A percentile compares a stretch with the other conserved stretches of the same genome.
These are phyloP conservation scores for Hibiscus trionum DNA, from an alignment of 345 rosid genomes.

Conservation along the genomic window DNA sequence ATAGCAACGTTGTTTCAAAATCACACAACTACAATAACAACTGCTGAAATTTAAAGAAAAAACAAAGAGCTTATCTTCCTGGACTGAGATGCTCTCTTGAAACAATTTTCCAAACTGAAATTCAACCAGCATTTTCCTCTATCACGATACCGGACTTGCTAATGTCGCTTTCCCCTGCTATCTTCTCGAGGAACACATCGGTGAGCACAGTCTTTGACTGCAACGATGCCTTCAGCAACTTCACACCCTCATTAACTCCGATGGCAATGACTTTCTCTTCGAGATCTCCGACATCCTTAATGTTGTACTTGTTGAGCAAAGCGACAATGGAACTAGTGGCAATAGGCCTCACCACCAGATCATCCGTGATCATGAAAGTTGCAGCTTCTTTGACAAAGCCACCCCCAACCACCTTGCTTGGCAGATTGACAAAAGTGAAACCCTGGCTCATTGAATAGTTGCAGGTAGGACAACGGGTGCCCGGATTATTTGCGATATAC, in stretches of 20 bases:
- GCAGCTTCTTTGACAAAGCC: conserved; percentile 12
- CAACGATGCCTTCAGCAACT: conserved; percentile 2
- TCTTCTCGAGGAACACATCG: background rate
- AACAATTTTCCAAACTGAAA: too few relatives aligned
- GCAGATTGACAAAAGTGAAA: background rate
- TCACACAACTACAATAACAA: too few relatives aligned
- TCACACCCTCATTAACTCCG: conserved; percentile 16
- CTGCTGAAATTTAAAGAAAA: background rate
- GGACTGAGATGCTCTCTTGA: too few relatives aligned
- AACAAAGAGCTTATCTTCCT: background rate
- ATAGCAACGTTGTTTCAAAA: too few relatives aligned
- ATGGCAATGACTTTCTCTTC: conserved; percentile 10
- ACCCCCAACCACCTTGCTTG: too few relatives aligned
- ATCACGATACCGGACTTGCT: background rate
- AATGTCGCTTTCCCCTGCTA: background rate
- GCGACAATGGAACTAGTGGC: conserved; percentile 15
- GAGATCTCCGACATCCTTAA: conserved; percentile 11
- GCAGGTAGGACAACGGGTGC: background rate
- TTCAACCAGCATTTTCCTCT: background rate
- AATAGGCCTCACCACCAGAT: conserved; percentile 23
- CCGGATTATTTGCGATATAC: background rate
- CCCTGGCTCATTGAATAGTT: too few relatives aligned
- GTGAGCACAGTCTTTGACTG: background rate
- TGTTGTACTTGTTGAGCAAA: conserved; percentile 14
- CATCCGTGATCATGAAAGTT: conserved; percentile 28